Percentiles rank a stretch among this genome's conserved stretches.
phyloP scores from a whole-genome alignment of 1,284 basidiomycete species.

The Pterulicium gracile region DNA sequence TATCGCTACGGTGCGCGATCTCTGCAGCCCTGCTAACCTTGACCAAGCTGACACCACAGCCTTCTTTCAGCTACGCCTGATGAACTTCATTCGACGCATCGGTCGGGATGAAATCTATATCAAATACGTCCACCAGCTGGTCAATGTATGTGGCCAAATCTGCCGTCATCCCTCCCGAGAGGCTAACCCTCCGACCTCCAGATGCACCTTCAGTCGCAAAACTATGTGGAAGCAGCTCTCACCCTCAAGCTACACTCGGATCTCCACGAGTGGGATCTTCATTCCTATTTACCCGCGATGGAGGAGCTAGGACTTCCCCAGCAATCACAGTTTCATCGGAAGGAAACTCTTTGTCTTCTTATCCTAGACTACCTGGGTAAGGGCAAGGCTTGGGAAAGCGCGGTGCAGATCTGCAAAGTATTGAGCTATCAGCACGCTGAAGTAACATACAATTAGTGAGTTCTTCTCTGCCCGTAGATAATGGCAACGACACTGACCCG shows the following conservation, averaged over 20 bases:
- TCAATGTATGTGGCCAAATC: no score
- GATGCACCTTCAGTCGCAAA: conserved; percentile 81
- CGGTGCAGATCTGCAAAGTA: conserved; percentile 89
- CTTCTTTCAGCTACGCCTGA: conserved; percentile 59
- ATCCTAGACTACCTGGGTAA: conserved; percentile 90
- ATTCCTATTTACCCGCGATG: conserved; percentile 75
- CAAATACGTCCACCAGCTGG: conserved; percentile 91
- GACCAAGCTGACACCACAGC: conserved; percentile 3
- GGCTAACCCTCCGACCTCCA: conserved; percentile 16
- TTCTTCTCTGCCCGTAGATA: conserved; percentile 9
- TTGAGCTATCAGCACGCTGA: conserved; percentile 76
- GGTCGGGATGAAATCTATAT: conserved; percentile 86
- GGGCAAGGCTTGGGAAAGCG: conserved; percentile 94
- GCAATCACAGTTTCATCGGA: conserved; percentile 90
- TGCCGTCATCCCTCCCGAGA: neutral
- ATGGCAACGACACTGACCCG: conserved; percentile 8
- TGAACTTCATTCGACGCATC: conserved; percentile 85
- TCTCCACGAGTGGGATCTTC: conserved; percentile 82
- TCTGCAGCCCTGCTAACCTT: neutral
- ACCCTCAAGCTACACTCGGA: conserved; percentile 92
- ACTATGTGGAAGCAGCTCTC: conserved; percentile 87
- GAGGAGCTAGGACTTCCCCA: conserved; percentile 80
- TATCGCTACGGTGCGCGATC: conserved; percentile 64
- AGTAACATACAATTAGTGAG: conserved; percentile 85
- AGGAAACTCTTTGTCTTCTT: conserved; percentile 81